These are phyloP conservation scores for Xylaria sp. DNA, from an alignment of 2,329 filamentous ascomycete genomes.

Conservation along the genomic window DNA sequence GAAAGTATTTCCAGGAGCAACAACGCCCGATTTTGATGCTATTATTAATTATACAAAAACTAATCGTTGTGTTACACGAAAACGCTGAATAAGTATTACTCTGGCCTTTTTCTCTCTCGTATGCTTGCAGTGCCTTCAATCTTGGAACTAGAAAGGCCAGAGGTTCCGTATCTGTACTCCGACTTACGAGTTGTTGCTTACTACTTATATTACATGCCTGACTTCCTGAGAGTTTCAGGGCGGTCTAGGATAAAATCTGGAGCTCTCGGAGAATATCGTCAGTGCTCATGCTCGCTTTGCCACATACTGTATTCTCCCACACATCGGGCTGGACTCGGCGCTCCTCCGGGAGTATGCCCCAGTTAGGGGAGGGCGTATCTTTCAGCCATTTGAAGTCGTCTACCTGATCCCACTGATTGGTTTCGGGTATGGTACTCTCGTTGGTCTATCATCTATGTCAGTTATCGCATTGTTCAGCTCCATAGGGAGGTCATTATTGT, in stretches of 20 bases:
- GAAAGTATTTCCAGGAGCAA: not conserved
- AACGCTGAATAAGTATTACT: not conserved
- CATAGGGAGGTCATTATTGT: constrained; percentile 24
- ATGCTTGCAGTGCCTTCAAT: not conserved
- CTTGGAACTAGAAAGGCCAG: not conserved
- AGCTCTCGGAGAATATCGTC: constrained; percentile 65
- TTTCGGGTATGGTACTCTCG: constrained; percentile 40
- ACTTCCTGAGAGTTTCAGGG: no score
- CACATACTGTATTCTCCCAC: constrained; percentile 73
- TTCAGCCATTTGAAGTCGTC: constrained; percentile 99
- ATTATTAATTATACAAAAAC: not conserved
- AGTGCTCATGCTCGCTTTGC: constrained; percentile 64
- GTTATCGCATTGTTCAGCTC: not conserved
- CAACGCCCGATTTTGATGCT: not conserved
- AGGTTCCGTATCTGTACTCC: not conserved
- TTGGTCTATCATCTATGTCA: constrained; percentile 37
- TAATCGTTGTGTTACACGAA: not conserved
- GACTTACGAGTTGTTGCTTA: not conserved
- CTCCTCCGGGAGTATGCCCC: constrained; percentile 69
- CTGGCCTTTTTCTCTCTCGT: not conserved
- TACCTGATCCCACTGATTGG: constrained; percentile 85
- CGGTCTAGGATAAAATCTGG: not conserved
- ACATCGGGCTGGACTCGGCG: constrained; percentile 64
- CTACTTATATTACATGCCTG: not conserved
- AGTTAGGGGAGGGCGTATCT: constrained; percentile 84